A percentile compares a stretch with the other conserved stretches of the same genome.
phyloP scores from a whole-genome alignment of 2,329 filamentous ascomycete species.

The Aspergillus puulaauensis region DNA sequence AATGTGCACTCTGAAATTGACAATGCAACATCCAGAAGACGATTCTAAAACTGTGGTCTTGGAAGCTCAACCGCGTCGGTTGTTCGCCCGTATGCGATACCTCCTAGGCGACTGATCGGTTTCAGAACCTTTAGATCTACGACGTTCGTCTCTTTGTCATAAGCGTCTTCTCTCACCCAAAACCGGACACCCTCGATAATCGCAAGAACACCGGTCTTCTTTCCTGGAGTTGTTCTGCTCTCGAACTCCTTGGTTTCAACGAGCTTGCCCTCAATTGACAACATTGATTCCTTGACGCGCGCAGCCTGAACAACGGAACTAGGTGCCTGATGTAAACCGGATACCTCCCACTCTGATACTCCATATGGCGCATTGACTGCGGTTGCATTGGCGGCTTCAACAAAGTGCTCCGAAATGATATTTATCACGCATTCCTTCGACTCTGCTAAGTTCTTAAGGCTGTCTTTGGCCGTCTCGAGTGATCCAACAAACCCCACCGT shows the following conservation, averaged over 20 bases:
- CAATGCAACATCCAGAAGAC: background rate
- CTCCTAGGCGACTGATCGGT: constrained; percentile 76
- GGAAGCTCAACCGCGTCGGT: constrained; percentile 71
- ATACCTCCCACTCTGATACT: constrained; percentile 74
- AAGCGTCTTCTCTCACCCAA: constrained; percentile 85
- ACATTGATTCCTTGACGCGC: constrained; percentile 77
- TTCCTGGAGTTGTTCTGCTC: constrained; percentile 66
- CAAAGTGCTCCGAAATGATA: constrained; percentile 78
- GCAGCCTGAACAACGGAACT: constrained; percentile 67
- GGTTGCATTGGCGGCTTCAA: constrained; percentile 85
- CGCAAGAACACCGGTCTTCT: constrained; percentile 71
- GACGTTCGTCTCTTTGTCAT: constrained; percentile 72
- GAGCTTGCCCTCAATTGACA: constrained; percentile 78
- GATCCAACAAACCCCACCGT: constrained; percentile 61
- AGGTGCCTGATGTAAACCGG: constrained; percentile 69
- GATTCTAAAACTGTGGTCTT: constrained; percentile 25
- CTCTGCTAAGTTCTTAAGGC: constrained; percentile 70
- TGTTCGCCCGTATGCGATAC: constrained; percentile 76
- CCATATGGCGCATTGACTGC: constrained; percentile 76
- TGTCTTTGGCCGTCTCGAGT: constrained; percentile 69
- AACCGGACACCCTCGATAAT: constrained; percentile 83
- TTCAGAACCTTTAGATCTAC: constrained; percentile 74
- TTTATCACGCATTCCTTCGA: constrained; percentile 79
- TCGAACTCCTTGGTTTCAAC: constrained; percentile 75
- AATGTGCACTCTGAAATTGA: background rate